Evolutionary conservation across 2,329 filamentous ascomycete species (phyloP), one percentile per base, ranked within the genome.

Genomic region (Penicillium sp.): DNA sequence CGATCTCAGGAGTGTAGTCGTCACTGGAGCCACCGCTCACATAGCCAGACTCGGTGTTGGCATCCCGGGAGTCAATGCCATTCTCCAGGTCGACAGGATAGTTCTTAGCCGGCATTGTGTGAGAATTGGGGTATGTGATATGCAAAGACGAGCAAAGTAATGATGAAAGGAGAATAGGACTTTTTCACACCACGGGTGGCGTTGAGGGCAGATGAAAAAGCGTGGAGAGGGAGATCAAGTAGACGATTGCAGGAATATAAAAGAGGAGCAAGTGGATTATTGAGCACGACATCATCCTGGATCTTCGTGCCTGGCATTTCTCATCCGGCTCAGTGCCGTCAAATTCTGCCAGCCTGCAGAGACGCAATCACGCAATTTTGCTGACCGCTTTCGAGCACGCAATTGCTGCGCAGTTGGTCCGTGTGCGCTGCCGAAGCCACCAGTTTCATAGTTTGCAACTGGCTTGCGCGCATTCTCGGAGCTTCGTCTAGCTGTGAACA

Each of bases 21-120:
- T 84, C 81, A 68, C 85, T 89, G 37, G 86, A 88, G 54, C 83
- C 82, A 43, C 85, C 89, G 77, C 78, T 90, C 28, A 84, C 89
- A 78, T 80, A 90, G 71, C 87, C 91, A 81, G 97, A 97, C 64
- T 94, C 94, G 38, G 94, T 97, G 78, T 96, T 92, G 54, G 72
- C 72, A 63, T 84, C 83, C 61, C 73, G 75, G 42, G 69, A 60
- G 54, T 76, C 73, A 50, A 71, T 60, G 39, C 53, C 53, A 45
- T 61, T 70, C 60, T 77, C 76, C 28, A 63, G 63, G 54, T 76
- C 75, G 10, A 71, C 73, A 60, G 72, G 67, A 67, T 76, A 78
- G 63, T 70, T 70, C 63, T 75, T 76, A 56, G 74, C 72, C 54
- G 76, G 74, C 75, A 79, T 78, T 63, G 58, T 72, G 45, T 43